phyloP scores from a whole-genome alignment of 164 flowering plant species.

The Annona cherimola region DNA sequence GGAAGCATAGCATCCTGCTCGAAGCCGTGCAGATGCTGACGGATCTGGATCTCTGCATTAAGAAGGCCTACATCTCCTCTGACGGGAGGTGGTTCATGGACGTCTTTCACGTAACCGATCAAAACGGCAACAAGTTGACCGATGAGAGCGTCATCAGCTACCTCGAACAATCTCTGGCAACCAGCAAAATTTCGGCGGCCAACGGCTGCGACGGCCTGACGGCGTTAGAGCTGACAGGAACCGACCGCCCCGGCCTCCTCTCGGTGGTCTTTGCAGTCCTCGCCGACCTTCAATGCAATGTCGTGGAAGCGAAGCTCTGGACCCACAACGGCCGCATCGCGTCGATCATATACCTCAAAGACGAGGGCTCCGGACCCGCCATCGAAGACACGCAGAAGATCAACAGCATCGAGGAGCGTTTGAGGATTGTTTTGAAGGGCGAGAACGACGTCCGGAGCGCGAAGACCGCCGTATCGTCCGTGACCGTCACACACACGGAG shows the following conservation, averaged over 20 bases:
- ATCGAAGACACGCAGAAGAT: slow-evolving; percentile 63
- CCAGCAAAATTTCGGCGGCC: slow-evolving; percentile 21
- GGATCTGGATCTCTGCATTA: slow-evolving; percentile 72
- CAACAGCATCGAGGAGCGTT: slow-evolving; percentile 45
- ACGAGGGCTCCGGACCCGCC: slow-evolving; percentile 52
- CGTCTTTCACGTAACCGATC: slow-evolving; percentile 77
- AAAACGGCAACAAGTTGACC: slow-evolving; percentile 58
- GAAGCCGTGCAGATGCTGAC: slow-evolving; percentile 86
- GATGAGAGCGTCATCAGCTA: slow-evolving; percentile 55
- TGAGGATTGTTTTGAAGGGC: slow-evolving; percentile 70
- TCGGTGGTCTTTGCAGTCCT: slow-evolving; percentile 94
- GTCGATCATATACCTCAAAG: slow-evolving; percentile 76
- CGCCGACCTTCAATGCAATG: slow-evolving; percentile 73
- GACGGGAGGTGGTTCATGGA: slow-evolving; percentile 99
- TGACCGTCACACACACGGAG: slow-evolving; percentile 52
- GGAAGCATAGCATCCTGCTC: slow-evolving; percentile 68
- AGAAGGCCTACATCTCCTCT: slow-evolving; percentile 82
- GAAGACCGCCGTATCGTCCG: slow-evolving; percentile 44
- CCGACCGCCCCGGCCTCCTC: slow-evolving; percentile 82
- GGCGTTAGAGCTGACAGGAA: slow-evolving; percentile 72
- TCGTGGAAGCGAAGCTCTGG: slow-evolving; percentile 91
- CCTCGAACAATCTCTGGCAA: slow-evolving; percentile 76
- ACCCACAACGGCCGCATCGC: slow-evolving; percentile 91
- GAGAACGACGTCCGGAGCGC: slow-evolving; percentile 51
- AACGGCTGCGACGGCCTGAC: slow-evolving; percentile 47